These are phyloP conservation scores for Ogataea nonfermentans DNA, from an alignment of 805 yeast species.

Conservation along the genomic window DNA sequence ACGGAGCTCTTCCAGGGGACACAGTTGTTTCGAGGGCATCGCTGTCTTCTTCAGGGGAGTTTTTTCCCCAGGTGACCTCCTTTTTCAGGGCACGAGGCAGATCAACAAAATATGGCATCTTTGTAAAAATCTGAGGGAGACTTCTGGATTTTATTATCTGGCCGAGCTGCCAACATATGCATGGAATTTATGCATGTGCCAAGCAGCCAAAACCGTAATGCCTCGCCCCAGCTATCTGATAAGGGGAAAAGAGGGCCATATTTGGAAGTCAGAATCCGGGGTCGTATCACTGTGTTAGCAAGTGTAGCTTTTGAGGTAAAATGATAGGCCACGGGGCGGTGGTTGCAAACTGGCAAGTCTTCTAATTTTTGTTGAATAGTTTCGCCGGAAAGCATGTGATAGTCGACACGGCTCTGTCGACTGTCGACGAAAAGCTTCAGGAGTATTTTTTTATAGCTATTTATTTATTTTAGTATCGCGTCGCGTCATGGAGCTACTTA, in stretches of 20 bases:
- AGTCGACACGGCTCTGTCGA: conserved; percentile 2
- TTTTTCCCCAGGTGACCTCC: conserved; percentile 31
- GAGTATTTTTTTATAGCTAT: not conserved
- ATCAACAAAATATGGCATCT: conserved; percentile 11
- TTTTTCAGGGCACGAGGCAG: conserved; percentile 17
- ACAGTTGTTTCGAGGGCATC: conserved; percentile 17
- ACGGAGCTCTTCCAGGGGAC: conserved; percentile 22
- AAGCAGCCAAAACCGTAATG: too few species aligned
- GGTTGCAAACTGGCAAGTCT: too few species aligned
- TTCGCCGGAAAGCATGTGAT: not conserved
- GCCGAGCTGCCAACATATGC: not conserved
- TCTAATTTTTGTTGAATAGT: too few species aligned
- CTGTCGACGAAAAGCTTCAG: not conserved
- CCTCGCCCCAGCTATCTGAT: too few species aligned
- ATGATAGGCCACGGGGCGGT: too few species aligned
- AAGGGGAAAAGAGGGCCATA: not conserved
- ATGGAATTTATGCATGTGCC: conserved; percentile 3
- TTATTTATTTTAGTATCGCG: conserved; percentile 5
- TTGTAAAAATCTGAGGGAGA: not conserved
- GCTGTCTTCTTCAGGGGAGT: conserved; percentile 14
- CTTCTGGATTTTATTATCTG: conserved; percentile 1
- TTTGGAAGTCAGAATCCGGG: too few species aligned
- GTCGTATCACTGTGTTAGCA: too few species aligned
- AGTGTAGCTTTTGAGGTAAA: too few species aligned
- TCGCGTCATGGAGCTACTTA: conserved; percentile 24